Evolutionary conservation across 2,329 filamentous ascomycete species (phyloP), one percentile per base, ranked within the genome.

Genomic region (Fusarium domesticum): DNA sequence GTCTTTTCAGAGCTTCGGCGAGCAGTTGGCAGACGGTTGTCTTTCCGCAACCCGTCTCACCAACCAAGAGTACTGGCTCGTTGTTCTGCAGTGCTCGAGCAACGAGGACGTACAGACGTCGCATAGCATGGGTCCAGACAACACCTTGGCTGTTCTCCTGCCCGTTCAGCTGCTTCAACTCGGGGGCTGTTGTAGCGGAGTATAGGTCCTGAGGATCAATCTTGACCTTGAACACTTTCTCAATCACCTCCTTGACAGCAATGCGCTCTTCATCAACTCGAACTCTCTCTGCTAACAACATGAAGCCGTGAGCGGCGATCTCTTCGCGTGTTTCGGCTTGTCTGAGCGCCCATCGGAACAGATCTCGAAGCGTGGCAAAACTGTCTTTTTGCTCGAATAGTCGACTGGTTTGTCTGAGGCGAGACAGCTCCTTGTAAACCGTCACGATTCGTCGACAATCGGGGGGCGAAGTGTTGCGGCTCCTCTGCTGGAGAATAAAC

Each of bases 341-440:
- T 58, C 93, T 80, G 44, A 95, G 71, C 4, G 93, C 92, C 93
- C 93, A 99, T 55, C 93, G 79, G 63, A 98, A 99, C 30, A 99
- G 73, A 66, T 99, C 93, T 77, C 93, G 80, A 35, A 99, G 74
- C 2, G 93, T 99, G 2, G 95, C 93, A 65, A 98, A 98, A 64
- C 92, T 92, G 63, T 92, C 93, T 67, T 96, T 96, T 61, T 96
- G 89, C 70, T 98, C 95, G 62, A 98, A 98, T 5, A 98, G 72
- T 35, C 95, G 78, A 61, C 84, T 92, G 17, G 91, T 89, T 68
- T 98, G 95, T 18, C 95, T 84, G 32, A 97, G 74, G 5, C 89
- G 77, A 0, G 93, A 95, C 6, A 99, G 79, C 63, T 96, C 90
- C 60, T 89, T 88, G 67, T 99, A 99, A 0, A 97, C 92, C 7